These are phyloP conservation scores for Fusarium papillatum DNA, from an alignment of 2,329 filamentous ascomycete species.

Conservation along the genomic window DNA sequence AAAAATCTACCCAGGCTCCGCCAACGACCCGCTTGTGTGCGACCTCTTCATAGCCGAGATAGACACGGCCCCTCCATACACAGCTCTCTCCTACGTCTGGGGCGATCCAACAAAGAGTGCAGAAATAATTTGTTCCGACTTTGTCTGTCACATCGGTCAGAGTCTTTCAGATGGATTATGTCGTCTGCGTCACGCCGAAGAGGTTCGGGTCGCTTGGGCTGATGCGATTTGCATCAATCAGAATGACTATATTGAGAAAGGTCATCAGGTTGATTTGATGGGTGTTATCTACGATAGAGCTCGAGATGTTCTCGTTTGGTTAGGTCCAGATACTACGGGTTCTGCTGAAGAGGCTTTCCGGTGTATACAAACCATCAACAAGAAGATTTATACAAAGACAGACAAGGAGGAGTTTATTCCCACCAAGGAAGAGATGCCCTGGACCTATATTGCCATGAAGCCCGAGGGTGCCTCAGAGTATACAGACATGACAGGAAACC, in stretches of 20 bases:
- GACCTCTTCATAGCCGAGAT: constrained; percentile 7
- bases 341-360: constrained; percentile 15
- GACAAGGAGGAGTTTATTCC: constrained; percentile 6
- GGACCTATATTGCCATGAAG: neutral
- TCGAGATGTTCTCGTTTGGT: constrained; percentile 13
- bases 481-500: neutral
- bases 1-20: neutral
- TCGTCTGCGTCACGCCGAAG: constrained; percentile 1
- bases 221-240: constrained; percentile 20
- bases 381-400: constrained; percentile 6
- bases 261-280: constrained; percentile 18
- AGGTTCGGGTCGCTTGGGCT: neutral
- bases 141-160: neutral
- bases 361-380: constrained; percentile 9
- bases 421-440: neutral
- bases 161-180: constrained; percentile 10
- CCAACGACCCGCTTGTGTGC: neutral
- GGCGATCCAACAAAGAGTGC: constrained; percentile 1
- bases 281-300: constrained; percentile 18
- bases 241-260: constrained; percentile 13
- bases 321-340: constrained; percentile 1
- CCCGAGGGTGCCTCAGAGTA: neutral
- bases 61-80: constrained; percentile 3
- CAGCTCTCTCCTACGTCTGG: constrained; percentile 11
- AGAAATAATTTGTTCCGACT: neutral